Base-by-base conservation (phyloP, 306 rosid genomes). In the Cyamopsis tetragonoloba region DNA sequence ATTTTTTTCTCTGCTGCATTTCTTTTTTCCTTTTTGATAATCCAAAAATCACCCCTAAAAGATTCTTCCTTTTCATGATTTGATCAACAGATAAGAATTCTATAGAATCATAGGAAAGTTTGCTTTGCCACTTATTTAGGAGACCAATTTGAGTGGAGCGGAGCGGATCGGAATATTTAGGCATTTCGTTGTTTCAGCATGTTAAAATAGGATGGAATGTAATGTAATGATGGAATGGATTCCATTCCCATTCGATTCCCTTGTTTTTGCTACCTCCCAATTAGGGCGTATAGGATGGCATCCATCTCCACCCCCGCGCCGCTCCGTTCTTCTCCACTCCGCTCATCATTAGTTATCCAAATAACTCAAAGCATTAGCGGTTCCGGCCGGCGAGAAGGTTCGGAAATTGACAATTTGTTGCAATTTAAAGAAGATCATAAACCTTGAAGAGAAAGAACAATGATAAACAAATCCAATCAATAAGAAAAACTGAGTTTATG, bases 31-130 rank as follows among this genome's bases (percentile, higher is more conserved):
- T 49, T 49, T 4, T 49, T 9, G 24, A 13, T 70, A 28, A 48
- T 28, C 49, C 73, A 54, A 34, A 43, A 37, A 8, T 22, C 31
- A 30, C 26, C 61, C 28, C 5, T 38, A 20, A 22, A 66, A 23
- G 53, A 71, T 71, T 68, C 30, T 71, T 47, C 34, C 28, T 50
- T 66, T 60, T 51, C 62, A 43, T 13, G 44, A 64, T 47, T 55
- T 65, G 74, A 66, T 31, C 53, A 66, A 58, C 37, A 39, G 35
- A 14, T 66, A 55, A 6, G 49, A 30, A 37, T 48, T 58, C 32
- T 19, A 26, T 5, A 44, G 57, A 67, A 71, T 42, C 38, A 12
- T 57, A 55, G 3, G 19, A 68, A 50, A 13, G 24, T 37, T 51
- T 1, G 46, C 43, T 51, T 47, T 34, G 38, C 35, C 58, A 66